Evolutionary conservation across 371 early-diverging fungal species (phyloP), one percentile per base, ranked within the genome.

Genomic region (Phascolomyces articulosus): DNA sequence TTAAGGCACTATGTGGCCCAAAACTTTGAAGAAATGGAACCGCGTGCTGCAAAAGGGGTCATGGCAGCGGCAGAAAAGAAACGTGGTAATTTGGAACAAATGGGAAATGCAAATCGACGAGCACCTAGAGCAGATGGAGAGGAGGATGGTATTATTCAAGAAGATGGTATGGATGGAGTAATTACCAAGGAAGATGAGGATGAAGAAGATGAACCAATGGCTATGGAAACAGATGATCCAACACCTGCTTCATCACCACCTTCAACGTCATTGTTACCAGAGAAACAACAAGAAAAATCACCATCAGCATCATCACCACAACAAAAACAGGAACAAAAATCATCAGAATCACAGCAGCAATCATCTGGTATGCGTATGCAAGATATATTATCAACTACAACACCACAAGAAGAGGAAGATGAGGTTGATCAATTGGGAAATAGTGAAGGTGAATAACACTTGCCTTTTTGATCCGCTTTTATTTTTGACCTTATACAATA

Each of bases 1-100:
- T 92, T 95, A 63, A 74, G 83, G 38, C 76, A 90, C 53, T 96
- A 94, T 67, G 80, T 87, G 2, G 79, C 80, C 78, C 94, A 92
- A 24, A 74, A 76, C 27, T 89, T 88, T 66, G 86, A 87, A 40
- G 87, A 84, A 54, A 80, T 80, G 80, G 78, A 80, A 58, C 78
- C 75, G 15, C 66, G 71, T n/a, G 80, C 80, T 16, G 80, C 80
- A 10, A 77, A 75, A 55, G 80, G 80, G 1, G 80, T 80, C 3
- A 80, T 80, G 80, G 75, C 78, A 8, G 80, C 80, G 16, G 78
- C 76, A 20, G 78, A 75, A 58, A 82, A 82, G 64, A 82, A 82
- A 31, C 74, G 79, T 27, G 77, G 72, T 11, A 75, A 77, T 62
- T 58, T 82, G 54, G 79, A 78, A 40, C 75, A 74, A 15, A 69